Evolutionary conservation across 345 rosid species (phyloP), one percentile per base, ranked within the genome.

Genomic region (Citrus mangshanensis): DNA sequence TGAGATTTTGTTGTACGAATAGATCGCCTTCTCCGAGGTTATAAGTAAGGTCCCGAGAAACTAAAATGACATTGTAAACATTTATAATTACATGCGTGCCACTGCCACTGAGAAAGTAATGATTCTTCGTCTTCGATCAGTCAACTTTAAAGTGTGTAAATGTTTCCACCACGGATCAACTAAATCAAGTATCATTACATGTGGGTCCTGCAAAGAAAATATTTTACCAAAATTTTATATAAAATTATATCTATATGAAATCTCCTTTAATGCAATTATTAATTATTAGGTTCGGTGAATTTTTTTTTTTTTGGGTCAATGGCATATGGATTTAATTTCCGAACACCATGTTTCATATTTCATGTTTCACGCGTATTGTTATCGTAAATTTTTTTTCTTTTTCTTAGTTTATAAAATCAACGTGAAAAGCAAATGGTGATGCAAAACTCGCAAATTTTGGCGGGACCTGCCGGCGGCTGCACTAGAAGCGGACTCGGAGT

Each of bases 1-100:
- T 67, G 59, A 77, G 74, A 73, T 16, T 58, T 78, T 81, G 82
- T 56, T 60, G 28, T 76, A 55, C 27, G 37, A 37, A 54, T n/a
- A 32, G 55, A 12, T 18, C 22, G 32, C 2, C 0, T 5, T 6
- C 28, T 13, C 28, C 21, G 18, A 0, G 69, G 5, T 56, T 28
- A 60, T 75, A 77, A 78, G n/a, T 61, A 21, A 30, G 62, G 18
- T 22, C 46, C 18, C 9, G 64, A 67, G 28, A n/a, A 6, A 9
- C 63, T 0, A 32, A 56, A 77, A 77, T 7, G 88, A 2, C 79
- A 65, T 61, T 68, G 63, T 10, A 32, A 27, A 9, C 10, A 27
- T 14, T 22, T 6, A 54, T 66, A 76, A 60, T 82, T 81, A 19
- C 86, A 38, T 1, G 4, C 2, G 21, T 18, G 59, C 75, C 79